Evolutionary conservation across 1,139 yeast genomes (phyloP), one percentile per base, ranked within the genome.

Genomic region (Candida sp.): DNA sequence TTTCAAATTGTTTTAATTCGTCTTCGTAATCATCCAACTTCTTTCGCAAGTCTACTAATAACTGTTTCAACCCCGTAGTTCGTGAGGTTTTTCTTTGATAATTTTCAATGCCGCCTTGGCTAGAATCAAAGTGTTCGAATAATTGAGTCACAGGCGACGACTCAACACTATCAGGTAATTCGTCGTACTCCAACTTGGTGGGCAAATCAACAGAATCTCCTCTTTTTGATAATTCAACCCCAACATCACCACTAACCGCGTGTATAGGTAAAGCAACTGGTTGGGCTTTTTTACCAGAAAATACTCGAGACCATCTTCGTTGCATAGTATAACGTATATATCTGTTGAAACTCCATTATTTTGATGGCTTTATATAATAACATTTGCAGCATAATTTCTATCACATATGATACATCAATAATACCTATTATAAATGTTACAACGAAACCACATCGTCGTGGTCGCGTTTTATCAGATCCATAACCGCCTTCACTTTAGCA

Each of bases 251-350:
- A 32, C 34, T 32, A 12, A 32, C 34, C 6, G 34, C 34, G 11
- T 32, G 34, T 9, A 32, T 32, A 32, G 34, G 34, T 32, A 32
- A 6, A 12, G 19, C 34, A n/a, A 32, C 34, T 11, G 34, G 19
- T 9, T 5, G 19, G 12, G 34, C n/a, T 6, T 32, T 32, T 32
- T 32, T 32, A 11, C 34, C 19, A 11, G 34, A 6, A 12, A 32
- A 32, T 32, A 32, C 34, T 32, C 34, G 34, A 32, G 34, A 32
- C 34, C 34, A 32, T 11, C 34, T 32, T 32, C 34, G 12, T 32
- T 32, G 34, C 34, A 32, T 32, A n/a, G 19, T 32, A 11, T 25
- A 11, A 8, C 19, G 19, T 15, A 15, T 15, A 15, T 15, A 15
- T 15, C 19, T 15, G 19, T 15, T 15, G 19, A 15, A 15, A 15